A percentile compares a stretch with the other conserved stretches of the same genome.
phyloP scores from a whole-genome alignment of 2,329 filamentous ascomycete species.

The Biscogniauxia sp. region DNA sequence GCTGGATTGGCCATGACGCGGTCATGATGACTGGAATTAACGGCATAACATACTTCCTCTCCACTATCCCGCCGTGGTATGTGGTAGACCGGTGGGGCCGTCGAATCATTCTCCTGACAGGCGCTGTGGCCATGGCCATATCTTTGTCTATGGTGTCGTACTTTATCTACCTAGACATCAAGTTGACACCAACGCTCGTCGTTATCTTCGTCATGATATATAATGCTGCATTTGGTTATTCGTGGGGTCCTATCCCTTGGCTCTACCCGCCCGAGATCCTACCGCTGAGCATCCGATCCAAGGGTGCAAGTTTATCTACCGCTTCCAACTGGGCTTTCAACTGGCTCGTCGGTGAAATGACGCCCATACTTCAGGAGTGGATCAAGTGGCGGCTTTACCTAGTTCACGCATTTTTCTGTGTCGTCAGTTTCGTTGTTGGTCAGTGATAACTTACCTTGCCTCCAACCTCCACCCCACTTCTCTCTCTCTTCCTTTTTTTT shows the following conservation, averaged over 20 bases:
- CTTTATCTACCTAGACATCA: slow-evolving; percentile 86
- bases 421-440: slow-evolving; percentile 94
- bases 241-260: slow-evolving; percentile 97
- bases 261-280: slow-evolving; percentile 98
- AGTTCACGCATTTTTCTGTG: slow-evolving; percentile 95
- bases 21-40: slow-evolving; percentile 98
- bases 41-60: slow-evolving; percentile 81
- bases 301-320: slow-evolving; percentile 93
- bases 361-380: slow-evolving; percentile 84
- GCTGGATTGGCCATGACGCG: slow-evolving; percentile 88
- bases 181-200: slow-evolving; percentile 75
- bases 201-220: slow-evolving; percentile 98
- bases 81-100: slow-evolving; percentile 90
- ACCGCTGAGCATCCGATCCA: slow-evolving; percentile 92
- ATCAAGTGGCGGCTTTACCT: slow-evolving; percentile 95
- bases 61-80: slow-evolving; percentile 96
- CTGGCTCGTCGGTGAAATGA: slow-evolving; percentile 94
- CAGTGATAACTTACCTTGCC: slow-evolving; percentile 50
- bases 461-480: no score
- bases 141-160: slow-evolving; percentile 90
- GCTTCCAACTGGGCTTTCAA: slow-evolving; percentile 98
- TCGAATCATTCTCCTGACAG: slow-evolving; percentile 82
- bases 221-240: slow-evolving; percentile 93
- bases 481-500: no score
- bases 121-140: slow-evolving; percentile 84